Percentiles rank a stretch among this genome's conserved stretches.
Conservation (phyloP, 495 filamentous ascomycete genomes). For the Clavariopsis aquatica region DNA sequence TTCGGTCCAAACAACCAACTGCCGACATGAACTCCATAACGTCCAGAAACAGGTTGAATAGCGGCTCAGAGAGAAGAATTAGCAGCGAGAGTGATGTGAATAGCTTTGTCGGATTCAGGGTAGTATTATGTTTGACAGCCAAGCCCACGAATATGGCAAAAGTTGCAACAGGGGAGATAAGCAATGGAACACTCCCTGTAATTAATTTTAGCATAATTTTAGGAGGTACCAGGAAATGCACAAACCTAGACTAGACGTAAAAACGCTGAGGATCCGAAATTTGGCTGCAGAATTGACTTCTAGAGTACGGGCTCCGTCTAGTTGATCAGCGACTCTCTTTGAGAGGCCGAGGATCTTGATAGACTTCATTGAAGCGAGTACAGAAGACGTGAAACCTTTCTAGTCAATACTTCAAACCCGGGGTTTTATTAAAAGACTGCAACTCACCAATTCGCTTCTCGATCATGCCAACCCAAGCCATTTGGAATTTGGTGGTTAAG, state of each 20-base stretch:
- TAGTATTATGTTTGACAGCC: background rate
- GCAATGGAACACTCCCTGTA: background rate
- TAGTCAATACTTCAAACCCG: background rate
- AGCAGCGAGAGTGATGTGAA: conserved; percentile 11
- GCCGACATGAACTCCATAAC: background rate
- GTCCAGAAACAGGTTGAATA: conserved; percentile 2
- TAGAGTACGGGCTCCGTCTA: conserved; percentile 1
- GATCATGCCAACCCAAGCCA: conserved; percentile 1
- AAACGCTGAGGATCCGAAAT: background rate
- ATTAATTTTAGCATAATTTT: too few relatives aligned
- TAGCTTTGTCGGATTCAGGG: conserved; percentile 3
- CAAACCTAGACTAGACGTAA: background rate
- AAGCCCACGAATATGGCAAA: conserved; percentile 12
- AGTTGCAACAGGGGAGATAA: conserved; percentile 14
- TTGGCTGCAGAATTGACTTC: conserved; percentile 7
- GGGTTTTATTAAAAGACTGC: background rate
- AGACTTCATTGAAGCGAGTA: conserved; percentile 9
- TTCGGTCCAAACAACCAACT: conserved; percentile 8
- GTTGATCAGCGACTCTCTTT: background rate
- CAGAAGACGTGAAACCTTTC: conserved; percentile 1
- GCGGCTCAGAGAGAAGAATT: conserved; percentile 11
- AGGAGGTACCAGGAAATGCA: background rate
- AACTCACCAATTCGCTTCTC: conserved; percentile 22
- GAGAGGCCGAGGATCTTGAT: conserved; percentile 17
- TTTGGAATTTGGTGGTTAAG: conserved; percentile 7